Evolutionary conservation across 2,329 filamentous ascomycete genomes (phyloP).

Genomic region (Paraphoma sp.): DNA sequence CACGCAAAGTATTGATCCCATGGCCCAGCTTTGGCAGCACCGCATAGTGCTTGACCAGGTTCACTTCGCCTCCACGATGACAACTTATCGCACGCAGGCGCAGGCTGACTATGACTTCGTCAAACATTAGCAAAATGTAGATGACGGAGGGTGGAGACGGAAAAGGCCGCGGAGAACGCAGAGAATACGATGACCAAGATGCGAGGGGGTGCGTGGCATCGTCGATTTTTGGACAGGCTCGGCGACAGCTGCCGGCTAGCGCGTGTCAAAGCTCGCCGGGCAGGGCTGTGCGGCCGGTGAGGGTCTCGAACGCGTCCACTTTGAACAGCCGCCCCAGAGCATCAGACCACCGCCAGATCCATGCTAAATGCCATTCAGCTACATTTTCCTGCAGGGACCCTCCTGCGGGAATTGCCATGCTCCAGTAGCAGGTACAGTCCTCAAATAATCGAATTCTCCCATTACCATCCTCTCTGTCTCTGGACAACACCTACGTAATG

Average conservation of each 20-base stretch:
- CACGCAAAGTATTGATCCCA: neutral
- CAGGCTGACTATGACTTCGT: neutral
- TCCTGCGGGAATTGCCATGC: constrained; percentile 19
- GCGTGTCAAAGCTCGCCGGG: neutral
- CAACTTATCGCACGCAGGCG: neutral
- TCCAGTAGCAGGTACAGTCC: constrained; percentile 14
- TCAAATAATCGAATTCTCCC: constrained; percentile 29
- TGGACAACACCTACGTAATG: constrained; percentile 29
- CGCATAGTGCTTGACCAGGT: constrained; percentile 3
- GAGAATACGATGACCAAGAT: neutral
- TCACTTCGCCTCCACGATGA: constrained; percentile 5
- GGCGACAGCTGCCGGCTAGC: constrained; percentile 5
- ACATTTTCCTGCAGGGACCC: constrained; percentile 9
- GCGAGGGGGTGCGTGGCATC: neutral
- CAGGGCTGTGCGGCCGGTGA: constrained; percentile 7
- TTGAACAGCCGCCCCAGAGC: constrained; percentile 18
- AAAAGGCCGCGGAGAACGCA: neutral
- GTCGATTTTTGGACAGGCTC: neutral
- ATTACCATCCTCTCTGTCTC: constrained; percentile 15
- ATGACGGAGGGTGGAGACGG: neutral
- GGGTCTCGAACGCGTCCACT: constrained; percentile 21
- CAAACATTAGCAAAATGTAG: neutral
- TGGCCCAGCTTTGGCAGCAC: neutral
- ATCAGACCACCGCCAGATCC: constrained; percentile 17
- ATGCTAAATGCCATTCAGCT: constrained; percentile 18